Evolutionary conservation across 75 land plant species (phyloP), one percentile per base, ranked within the genome.

Genomic region (Pinus tabuliformis): DNA sequence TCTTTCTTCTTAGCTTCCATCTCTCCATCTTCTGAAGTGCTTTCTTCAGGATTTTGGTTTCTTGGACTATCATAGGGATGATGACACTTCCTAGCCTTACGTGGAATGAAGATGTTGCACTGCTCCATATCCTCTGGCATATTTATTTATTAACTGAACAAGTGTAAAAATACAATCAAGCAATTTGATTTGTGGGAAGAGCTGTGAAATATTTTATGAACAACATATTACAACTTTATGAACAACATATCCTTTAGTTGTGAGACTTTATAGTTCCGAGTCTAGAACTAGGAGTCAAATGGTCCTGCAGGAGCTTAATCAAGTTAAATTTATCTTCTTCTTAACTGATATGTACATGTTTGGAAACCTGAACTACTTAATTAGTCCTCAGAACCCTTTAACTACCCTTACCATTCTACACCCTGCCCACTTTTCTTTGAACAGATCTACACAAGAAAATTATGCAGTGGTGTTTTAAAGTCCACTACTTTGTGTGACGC

Each of bases 111-210:
- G 88, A 79, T 39, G 80, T 87, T 42, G 61, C 81, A 71, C 82
- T 84, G 49, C 84, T 88, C 54, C 54, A 49, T 42, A 22, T 85
- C 87, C 82, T 89, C 86, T 61, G 91, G 91, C 91, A 89, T 89
- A 42, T 77, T 71, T 28, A 61, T 65, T 24, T 59, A 42, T 68
- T 68, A 68, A 39, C 72, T 64, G 68, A 64, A 30, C 49, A 68
- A 68, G 49, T 45, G 42, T 21, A 68, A 21, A 39, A 45, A 68
- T 68, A 68, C 21, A 68, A 68, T 42, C n/a, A 68, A 68, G 72
- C 72, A 68, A 68, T 42, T 45, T 68, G 72, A 26, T 64, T 49
- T 49, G 39, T 33, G 42, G 68, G 39, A 64, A 64, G 20, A 64
- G 16, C 36, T 36, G 20, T 17, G 68, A 30, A 17, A 39, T 39